Conservation (phyloP, 1,139 yeast genomes). For the Pichia cactophila region DNA sequence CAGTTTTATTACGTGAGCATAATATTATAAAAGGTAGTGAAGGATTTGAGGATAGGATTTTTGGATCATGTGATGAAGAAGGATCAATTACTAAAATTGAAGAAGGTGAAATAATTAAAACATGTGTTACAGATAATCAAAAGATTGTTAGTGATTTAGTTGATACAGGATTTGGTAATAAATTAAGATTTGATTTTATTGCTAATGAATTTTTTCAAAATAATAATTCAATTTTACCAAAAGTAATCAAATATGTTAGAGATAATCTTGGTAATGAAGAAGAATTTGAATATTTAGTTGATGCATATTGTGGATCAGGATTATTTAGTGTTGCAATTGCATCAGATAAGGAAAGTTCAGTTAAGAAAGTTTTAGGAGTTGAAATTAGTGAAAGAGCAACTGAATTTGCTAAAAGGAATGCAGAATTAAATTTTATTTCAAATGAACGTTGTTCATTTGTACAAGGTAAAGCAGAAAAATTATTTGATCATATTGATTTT, state of each 20-base stretch:
- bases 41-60: slow-evolving; percentile 17
- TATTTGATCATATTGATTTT: slow-evolving; percentile 69
- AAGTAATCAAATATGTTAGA: slow-evolving; percentile 73
- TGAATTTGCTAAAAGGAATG: slow-evolving; percentile 77
- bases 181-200: slow-evolving; percentile 62
- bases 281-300: slow-evolving; percentile 58
- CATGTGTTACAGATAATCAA: slow-evolving; percentile 63
- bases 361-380: slow-evolving; percentile 81
- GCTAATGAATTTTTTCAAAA: slow-evolving; percentile 97
- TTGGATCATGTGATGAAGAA: slow-evolving; percentile 10
- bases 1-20: slow-evolving; percentile 76
- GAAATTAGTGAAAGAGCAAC: slow-evolving; percentile 92
- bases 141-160: slow-evolving; percentile 76
- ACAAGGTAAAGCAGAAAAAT: slow-evolving; percentile 87
- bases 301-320: slow-evolving; percentile 97
- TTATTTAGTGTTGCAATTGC: slow-evolving; percentile 85
- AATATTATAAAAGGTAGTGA: slow-evolving; percentile 33
- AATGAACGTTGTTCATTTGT: slow-evolving; percentile 66
- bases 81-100: slow-evolving; percentile 15
- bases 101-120: slow-evolving; percentile 29
- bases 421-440: slow-evolving; percentile 56
- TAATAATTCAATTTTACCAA: slow-evolving; percentile 82
- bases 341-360: slow-evolving; percentile 36
- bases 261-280: slow-evolving; percentile 44
- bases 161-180: slow-evolving; percentile 35